Conservation (phyloP, 805 yeast genomes). For the Komagataella ulmi region DNA sequence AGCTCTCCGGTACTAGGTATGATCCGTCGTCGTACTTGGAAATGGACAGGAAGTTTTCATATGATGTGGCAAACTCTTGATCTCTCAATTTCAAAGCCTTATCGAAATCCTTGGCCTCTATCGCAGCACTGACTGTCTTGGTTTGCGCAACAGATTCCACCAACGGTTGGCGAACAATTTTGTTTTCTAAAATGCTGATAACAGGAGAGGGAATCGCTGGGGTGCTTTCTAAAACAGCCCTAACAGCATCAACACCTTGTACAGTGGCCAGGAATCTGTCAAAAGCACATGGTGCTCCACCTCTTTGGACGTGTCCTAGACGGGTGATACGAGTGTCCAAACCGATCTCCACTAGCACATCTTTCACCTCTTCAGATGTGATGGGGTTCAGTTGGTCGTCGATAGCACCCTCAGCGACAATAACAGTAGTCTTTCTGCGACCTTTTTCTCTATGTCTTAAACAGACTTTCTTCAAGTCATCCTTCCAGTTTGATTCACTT, state of each 20-base stretch:
- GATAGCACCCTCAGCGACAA: slow-evolving; percentile 80
- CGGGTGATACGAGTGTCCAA: slow-evolving; percentile 70
- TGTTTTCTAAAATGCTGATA: slow-evolving; percentile 62
- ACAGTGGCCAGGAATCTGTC: slow-evolving; percentile 63
- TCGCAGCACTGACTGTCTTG: slow-evolving; percentile 59
- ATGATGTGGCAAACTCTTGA: slow-evolving; percentile 53
- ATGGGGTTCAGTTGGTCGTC: slow-evolving; percentile 56
- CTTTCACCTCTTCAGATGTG: slow-evolving; percentile 48
- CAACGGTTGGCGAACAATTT: slow-evolving; percentile 52
- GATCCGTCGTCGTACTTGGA: slow-evolving; percentile 56
- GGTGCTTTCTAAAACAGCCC: slow-evolving; percentile 54
- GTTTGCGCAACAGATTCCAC: slow-evolving; percentile 66
- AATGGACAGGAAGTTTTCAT: slow-evolving; percentile 48
- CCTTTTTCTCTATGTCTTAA: slow-evolving; percentile 57
- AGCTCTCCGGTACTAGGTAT: slow-evolving; percentile 38
- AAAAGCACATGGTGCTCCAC: slow-evolving; percentile 69
- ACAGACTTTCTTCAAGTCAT: slow-evolving; percentile 51
- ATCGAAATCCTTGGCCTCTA: slow-evolving; percentile 50
- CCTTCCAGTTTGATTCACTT: slow-evolving; percentile 46
- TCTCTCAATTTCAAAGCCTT: slow-evolving; percentile 63
- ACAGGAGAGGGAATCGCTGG: slow-evolving; percentile 70
- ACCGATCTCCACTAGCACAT: slow-evolving; percentile 53
- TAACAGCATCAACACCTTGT: slow-evolving; percentile 76
- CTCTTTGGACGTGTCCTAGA: slow-evolving; percentile 73
- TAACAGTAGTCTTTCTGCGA: slow-evolving; percentile 64